These are phyloP conservation scores for Alternaria ventricosa DNA, from an alignment of 2,329 filamentous ascomycete genomes.

Conservation along the genomic window DNA sequence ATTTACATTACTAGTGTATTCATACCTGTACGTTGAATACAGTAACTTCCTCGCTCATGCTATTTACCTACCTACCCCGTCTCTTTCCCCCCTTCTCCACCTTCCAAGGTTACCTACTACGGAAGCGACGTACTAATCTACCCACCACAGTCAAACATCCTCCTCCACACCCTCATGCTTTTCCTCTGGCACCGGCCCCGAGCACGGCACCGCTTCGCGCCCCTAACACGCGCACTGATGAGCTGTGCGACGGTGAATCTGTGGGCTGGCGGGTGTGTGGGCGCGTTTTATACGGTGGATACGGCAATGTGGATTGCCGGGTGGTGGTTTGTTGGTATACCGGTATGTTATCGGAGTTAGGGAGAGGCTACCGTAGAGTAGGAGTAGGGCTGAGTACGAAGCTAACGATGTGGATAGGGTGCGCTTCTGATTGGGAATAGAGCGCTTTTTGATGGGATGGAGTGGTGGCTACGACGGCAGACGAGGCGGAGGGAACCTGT, in stretches of 20 bases:
- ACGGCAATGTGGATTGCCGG: neutral
- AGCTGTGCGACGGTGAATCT: neutral
- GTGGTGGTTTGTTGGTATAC: conserved; percentile 7
- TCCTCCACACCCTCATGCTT: neutral
- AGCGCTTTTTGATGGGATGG: neutral
- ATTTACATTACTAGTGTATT: neutral
- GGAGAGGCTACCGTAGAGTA: too few species aligned
- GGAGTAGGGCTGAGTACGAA: neutral
- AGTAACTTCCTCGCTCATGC: neutral
- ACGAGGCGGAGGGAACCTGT: neutral
- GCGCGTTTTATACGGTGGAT: neutral
- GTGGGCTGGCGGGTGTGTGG: neutral
- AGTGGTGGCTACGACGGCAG: neutral
- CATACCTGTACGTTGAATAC: neutral
- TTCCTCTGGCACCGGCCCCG: neutral
- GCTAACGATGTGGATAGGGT: neutral
- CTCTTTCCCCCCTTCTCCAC: neutral
- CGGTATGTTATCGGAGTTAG: neutral
- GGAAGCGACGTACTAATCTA: neutral
- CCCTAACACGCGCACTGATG: neutral
- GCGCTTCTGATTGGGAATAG: neutral
- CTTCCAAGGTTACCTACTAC: neutral
- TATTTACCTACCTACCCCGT: neutral
- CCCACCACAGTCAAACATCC: neutral
- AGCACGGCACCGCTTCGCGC: neutral